These are phyloP conservation scores for Ceratobasidium sp. DNA, from an alignment of 1,284 basidiomycete genomes.

Conservation along the genomic window DNA sequence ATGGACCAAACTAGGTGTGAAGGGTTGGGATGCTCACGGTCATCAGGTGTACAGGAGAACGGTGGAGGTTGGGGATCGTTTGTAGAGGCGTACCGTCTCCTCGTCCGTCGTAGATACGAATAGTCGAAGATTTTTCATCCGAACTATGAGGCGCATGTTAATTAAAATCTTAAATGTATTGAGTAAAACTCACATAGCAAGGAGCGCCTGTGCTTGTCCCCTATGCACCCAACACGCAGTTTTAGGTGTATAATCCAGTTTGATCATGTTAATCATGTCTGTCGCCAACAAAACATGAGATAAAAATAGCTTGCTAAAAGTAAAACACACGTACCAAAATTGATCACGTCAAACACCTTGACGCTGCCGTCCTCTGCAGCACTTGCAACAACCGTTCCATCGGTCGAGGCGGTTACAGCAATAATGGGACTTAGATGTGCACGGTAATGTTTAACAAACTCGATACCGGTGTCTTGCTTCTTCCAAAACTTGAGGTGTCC, in stretches of 20 bases:
- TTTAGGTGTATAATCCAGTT: conserved; percentile 84
- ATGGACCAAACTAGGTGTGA: conserved; percentile 4
- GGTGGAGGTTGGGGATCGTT: conserved; percentile 80
- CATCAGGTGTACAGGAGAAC: conserved; percentile 90
- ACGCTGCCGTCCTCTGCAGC: conserved; percentile 85
- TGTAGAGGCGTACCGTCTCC: conserved; percentile 83
- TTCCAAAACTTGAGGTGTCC: conserved; percentile 99
- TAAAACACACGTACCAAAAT: conserved; percentile 75
- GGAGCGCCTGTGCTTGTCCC: conserved; percentile 86
- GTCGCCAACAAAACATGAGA: neutral
- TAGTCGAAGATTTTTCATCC: conserved; percentile 76
- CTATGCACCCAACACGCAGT: conserved; percentile 94
- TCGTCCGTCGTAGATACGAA: conserved; percentile 92
- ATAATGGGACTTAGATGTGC: conserved; percentile 87
- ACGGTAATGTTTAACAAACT: conserved; percentile 94
- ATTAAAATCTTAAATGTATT: conserved; percentile 3
- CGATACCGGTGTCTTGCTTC: conserved; percentile 92
- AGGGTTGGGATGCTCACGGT: conserved; percentile 64
- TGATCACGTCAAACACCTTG: conserved; percentile 97
- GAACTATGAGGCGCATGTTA: conserved; percentile 63
- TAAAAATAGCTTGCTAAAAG: neutral
- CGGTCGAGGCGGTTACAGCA: conserved; percentile 86
- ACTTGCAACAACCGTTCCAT: conserved; percentile 92
- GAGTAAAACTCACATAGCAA: conserved; percentile 77
- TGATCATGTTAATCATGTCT: conserved; percentile 99